Base-by-base conservation (phyloP, 768 basidiomycete genomes). In the Tulasnella sp. region DNA sequence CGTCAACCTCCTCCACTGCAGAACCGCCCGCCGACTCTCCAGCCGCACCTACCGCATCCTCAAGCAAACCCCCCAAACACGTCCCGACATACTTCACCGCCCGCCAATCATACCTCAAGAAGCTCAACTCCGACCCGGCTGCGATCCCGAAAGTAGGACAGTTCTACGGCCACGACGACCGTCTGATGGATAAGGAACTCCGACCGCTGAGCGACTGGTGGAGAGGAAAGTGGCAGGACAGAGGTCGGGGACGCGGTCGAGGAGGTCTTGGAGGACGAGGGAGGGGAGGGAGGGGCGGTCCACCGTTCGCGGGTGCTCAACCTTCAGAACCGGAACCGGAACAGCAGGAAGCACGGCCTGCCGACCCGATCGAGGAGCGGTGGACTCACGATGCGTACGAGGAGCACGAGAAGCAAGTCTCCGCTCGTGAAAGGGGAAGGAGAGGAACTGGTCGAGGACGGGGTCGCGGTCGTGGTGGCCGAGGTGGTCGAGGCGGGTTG, bases 111-210 rank as follows among this genome's bases (percentile, higher is more conserved):
- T 96, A 97, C 80, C 89, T 92, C 75, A 86, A 91, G 75, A 88
- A 89, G 36, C 83, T 96, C 32, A 89, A 92, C 72, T 83, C 81
- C 12, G 95, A 97, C 78, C 94, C 95, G 1, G 91, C 92, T 1
- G 94, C 89, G 78, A 90, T 93, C 36, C 95, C 95, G 29, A 90
- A 88, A 32, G 90, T 95, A 29, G 95, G 95, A 70, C 90, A 89
- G 74, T 97, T 97, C 78, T 97, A 93, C 94, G 89, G 91, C 5
- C 95, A 97, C 78, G 95, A 97, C 79, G 94, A 96, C 79, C 89
- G 95, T 63, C 81, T 94, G 70, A 82, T 93, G 78, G 90, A 92
- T 80, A 91, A 91, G 79, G 88, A 91, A 74, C 80, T 92, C 47
- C 86, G 93, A 47, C 90, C 89, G 77, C 80, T 95, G 62, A 93